These are phyloP conservation scores for Eremochloa ophiuroides DNA, from an alignment of 176 grass and related monocot genomes.

Conservation along the genomic window DNA sequence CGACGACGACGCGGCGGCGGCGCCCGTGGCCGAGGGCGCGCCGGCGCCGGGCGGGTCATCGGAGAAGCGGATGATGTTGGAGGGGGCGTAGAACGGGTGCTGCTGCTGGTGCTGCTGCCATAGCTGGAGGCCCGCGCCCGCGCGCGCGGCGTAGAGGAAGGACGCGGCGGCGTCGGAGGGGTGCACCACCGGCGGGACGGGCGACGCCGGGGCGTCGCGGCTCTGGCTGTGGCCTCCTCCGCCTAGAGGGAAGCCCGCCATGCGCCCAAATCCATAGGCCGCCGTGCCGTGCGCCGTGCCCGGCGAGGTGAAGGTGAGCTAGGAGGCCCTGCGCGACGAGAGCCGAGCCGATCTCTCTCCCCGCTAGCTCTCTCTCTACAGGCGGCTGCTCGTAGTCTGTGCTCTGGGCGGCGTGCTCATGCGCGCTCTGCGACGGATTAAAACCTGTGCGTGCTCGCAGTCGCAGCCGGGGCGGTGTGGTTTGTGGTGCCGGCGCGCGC, in stretches of 20 bases:
- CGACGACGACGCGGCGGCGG: slow-evolving; percentile 6
- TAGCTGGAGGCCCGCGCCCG: slow-evolving; percentile 62
- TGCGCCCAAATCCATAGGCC: slow-evolving; percentile 68
- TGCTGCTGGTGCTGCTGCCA: slow-evolving; percentile 65
- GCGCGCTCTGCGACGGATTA: slow-evolving; percentile 19
- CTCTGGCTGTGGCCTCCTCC: slow-evolving; percentile 40
- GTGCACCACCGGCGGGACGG: slow-evolving; percentile 42
- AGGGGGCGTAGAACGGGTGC: slow-evolving; percentile 44
- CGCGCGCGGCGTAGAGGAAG: slow-evolving; percentile 53
- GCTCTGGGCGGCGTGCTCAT: slow-evolving; percentile 13
- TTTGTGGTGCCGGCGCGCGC: not conserved
- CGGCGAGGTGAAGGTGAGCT: slow-evolving; percentile 7
- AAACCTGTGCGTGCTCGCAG: not conserved
- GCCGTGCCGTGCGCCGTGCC: slow-evolving; percentile 23
- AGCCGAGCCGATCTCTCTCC: not conserved
- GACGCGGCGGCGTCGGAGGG: slow-evolving; percentile 40
- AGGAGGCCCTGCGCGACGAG: too few relatives aligned
- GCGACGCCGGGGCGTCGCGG: slow-evolving; percentile 28
- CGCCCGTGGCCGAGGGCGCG: slow-evolving; percentile 31
- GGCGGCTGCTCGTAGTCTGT: not conserved
- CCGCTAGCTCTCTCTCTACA: too few relatives aligned
- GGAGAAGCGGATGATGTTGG: slow-evolving; percentile 75
- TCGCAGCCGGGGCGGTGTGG: not conserved
- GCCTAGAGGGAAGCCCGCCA: slow-evolving; percentile 95
- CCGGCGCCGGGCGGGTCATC: slow-evolving; percentile 40